A percentile compares a stretch with the other conserved stretches of the same genome.
These are phyloP conservation scores for Nissolia schottii DNA, from an alignment of 306 rosid species.

Conservation along the genomic window DNA sequence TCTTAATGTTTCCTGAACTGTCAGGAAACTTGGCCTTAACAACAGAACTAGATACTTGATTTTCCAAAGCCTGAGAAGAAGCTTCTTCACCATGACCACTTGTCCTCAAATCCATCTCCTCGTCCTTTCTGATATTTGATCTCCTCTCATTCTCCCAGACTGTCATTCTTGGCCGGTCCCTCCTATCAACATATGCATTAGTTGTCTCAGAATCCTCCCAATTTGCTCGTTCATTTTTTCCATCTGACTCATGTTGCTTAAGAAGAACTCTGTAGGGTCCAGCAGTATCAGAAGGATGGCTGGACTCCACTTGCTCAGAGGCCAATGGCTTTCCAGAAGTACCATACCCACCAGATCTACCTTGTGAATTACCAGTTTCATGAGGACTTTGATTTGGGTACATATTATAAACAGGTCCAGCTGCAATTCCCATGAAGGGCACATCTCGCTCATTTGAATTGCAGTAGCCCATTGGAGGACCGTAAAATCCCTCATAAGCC, in stretches of 20 bases:
- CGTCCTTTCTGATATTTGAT: conserved; percentile 46
- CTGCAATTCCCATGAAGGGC: conserved; percentile 67
- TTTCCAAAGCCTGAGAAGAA: conserved; percentile 42
- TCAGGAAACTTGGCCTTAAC: conserved; percentile 43
- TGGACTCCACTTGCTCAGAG: conserved; percentile 55
- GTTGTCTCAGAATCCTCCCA: conserved; percentile 42
- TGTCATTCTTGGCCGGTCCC: conserved; percentile 39
- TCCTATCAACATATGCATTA: conserved; percentile 29
- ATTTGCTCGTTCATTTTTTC: conserved; percentile 53
- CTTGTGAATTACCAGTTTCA: conserved; percentile 56
- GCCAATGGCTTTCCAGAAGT: conserved; percentile 43
- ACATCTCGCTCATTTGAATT: conserved; percentile 70
- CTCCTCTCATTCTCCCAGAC: conserved; percentile 58
- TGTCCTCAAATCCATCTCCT: conserved; percentile 42
- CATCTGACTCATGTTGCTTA: conserved; percentile 70
- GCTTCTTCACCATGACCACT: conserved; percentile 39
- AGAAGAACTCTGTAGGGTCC: conserved; percentile 88
- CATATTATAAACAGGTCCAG: conserved; percentile 62
- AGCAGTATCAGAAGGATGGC: conserved; percentile 52
- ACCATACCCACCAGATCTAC: conserved; percentile 55
- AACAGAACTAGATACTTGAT: conserved; percentile 39
- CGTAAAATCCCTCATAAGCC: conserved; percentile 71
- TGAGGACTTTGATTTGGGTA: conserved; percentile 54
- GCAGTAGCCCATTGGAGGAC: conserved; percentile 72
- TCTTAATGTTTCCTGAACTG: conserved; percentile 31